Base-by-base conservation (phyloP, 2,329 filamentous ascomycete genomes). In the Cytospora chrysosperma region DNA sequence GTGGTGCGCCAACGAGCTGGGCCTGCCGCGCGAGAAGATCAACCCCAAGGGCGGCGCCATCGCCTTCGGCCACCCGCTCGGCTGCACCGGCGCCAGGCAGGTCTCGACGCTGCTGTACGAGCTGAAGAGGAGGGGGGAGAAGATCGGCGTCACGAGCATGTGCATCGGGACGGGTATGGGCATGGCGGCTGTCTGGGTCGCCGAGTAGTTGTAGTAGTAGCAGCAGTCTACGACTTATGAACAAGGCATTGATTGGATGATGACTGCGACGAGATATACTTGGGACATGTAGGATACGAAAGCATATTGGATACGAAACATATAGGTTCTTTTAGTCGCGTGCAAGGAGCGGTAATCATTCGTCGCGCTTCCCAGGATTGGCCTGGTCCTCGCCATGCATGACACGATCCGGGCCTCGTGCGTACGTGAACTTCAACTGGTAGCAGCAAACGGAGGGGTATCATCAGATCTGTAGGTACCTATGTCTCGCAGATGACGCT, bases 41-140 rank as follows among this genome's bases (percentile, higher is more conserved):
- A 98, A 98, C 81, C 94, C 94, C 71, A 97, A 97, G 85, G 95
- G 94, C 69, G 94, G 94, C 67, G 93, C 93, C 37, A 97, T 97
- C 76, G 94, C 94, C 13, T 97, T 97, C 74, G 93, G 95, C 13
- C 95, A 98, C 79, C 95, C 95, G 0, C 83, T 98, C 21, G 95
- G 95, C 62, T 96, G 93, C 79, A 98, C 95, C 0, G 95, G 95
- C 59, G 92, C 94, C 12, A 85, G 95, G 73, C 95, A 98, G 81
- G 91, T 99, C 55, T 92, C 91, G 73, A 98, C 95, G 13, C 79
- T 98, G 72, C 80, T 98, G 68, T 96, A 93, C 69, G 94, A 98
- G 85, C 80, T 98, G 70, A 90, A 86, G 83, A 83, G 94, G 74
- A 95, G 87, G 60, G 87, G 88, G 64, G 85, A 95, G 83, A 91